Base-by-base conservation (phyloP, 352 stramenopile genomes). In the Paralagenidium karlingii region DNA sequence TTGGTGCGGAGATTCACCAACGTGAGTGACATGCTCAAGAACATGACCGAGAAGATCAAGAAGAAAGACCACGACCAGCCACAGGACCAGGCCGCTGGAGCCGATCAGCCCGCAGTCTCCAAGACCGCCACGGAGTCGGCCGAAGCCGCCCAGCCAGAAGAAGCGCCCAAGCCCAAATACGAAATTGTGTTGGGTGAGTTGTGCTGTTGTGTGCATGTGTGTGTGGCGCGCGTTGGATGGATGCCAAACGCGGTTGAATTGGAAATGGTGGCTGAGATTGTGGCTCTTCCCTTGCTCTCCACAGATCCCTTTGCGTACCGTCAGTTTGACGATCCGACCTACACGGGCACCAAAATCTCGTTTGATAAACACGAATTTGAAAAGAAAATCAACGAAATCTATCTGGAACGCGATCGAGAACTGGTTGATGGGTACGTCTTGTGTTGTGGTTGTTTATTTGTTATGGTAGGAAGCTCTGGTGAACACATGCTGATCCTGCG, bases 281-380 rank as follows among this genome's bases (percentile, higher is more conserved):
- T n/a, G n/a, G n/a, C n/a, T n/a, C 28, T 32, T 16, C 34, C 34
- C 34, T 19, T 20, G 22, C 11, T 18, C 34, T 32, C 22, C 10
- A 19, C 36, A 49, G 80, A 93, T 45, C 55, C 58, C 30, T 93
- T 93, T 37, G 81, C 67, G 36, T 60, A 87, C 49, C 77, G 80
- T 26, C 80, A 93, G 46, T 93, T 93, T 39, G 74, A 89, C 36
- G 69, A 85, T 48, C 68, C 77, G 18, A 68, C 62, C 47, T 86
- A 86, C 60, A 58, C 68, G 22, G 69, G 69, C 31, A 71, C 71
- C 40, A 67, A 84, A 43, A 60, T 89, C 43, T 55, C 65, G 33
- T 82, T 70, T 41, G 68, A 84, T 53, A 80, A 81, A 58, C 37
- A 37, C 3, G 76, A 70, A 40, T 94, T 94, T 39, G 68, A 84